Percentiles rank a stretch among this genome's conserved stretches.
phyloP scores from a whole-genome alignment of 108 stramenopile genomes.

The Nannochloropsis oceanica region DNA sequence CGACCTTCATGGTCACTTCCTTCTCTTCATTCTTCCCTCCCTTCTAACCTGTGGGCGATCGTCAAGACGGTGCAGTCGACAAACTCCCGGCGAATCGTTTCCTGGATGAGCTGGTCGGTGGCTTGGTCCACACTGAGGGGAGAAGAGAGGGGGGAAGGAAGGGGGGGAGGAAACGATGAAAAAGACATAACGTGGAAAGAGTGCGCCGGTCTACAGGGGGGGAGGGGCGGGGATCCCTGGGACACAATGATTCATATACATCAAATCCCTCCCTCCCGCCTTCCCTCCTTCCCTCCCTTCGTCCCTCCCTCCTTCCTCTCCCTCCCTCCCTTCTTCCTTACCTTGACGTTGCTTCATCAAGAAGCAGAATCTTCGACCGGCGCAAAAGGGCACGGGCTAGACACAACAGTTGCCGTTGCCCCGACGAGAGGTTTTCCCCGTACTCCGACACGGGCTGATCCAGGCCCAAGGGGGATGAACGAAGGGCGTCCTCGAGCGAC shows the following conservation, averaged over 20 bases:
- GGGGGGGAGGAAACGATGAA: too few relatives aligned
- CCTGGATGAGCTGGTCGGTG: conserved; percentile 52
- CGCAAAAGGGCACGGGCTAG: conserved; percentile 76
- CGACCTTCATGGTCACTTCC: not conserved
- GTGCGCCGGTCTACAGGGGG: too few relatives aligned
- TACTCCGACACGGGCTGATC: conserved; percentile 49
- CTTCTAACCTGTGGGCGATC: conserved; percentile 57
- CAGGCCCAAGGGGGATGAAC: not conserved
- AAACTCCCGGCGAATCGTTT: conserved; percentile 45
- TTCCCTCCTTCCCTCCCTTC: too few relatives aligned
- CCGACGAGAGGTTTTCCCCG: conserved; percentile 74
- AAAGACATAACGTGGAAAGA: too few relatives aligned
- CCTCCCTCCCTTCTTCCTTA: not conserved
- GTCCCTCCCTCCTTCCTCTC: too few relatives aligned
- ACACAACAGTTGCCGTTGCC: conserved; percentile 86
- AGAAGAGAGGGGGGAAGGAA: conserved; percentile 22
- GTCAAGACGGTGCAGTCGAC: conserved; percentile 56
- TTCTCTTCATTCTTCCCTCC: not conserved
- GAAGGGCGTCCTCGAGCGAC: not conserved
- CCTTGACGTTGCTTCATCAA: conserved; percentile 44
- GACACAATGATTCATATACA: too few relatives aligned
- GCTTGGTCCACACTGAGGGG: not conserved
- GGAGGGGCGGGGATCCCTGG: too few relatives aligned
- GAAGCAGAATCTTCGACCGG: conserved; percentile 30
- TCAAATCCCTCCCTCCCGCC: too few relatives aligned